Base-by-base conservation (phyloP, 441 rosid species). In the Omphalea diandra region DNA sequence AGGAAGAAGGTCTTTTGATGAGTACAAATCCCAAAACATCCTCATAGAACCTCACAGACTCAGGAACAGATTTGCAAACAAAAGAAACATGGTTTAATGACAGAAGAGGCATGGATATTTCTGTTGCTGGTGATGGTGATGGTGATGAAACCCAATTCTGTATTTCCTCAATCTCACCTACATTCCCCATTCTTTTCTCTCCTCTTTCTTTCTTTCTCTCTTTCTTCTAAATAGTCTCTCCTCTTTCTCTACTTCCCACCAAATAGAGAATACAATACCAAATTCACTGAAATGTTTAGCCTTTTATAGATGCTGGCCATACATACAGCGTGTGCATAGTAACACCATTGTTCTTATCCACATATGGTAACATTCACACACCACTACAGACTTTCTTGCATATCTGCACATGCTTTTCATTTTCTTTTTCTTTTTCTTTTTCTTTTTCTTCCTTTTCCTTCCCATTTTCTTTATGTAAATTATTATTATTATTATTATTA, bases 1-100 rank as follows among this genome's bases (percentile, higher is more conserved):
- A 87, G 55, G 89, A 87, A 67, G 88, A 82, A 49, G 92, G 92
- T 33, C 88, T 77, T 67, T 82, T 81, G 81, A 84, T 87, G 78
- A 75, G 80, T 2, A 77, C 84, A 70, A 87, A 85, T 3, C 89
- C 92, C 66, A 87, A 53, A 18, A 87, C 87, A 40, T 82, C 79
- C 53, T 79, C 79, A 29, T 85, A 87, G 56, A 87, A 87, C 69
- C 67, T 74, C 4, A 74, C 79, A 12, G 92, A 83, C 5, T 44
- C 69, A 26, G 55, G 3, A 43, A 83, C 82, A 1, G 88, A 83
- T 6, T 80, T 85, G 77, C 88, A 85, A 20, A 87, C 62, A 52
- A 82, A 73, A 2, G 89, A 85, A 6, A 85, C 75, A 57, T 83
- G 88, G 64, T 87, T 83, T 43, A 85, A 58, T 1, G 88, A 79